Evolutionary conservation across 1,284 basidiomycete species (phyloP), one percentile per base, ranked within the genome.

Genomic region (Mycena citricolor): DNA sequence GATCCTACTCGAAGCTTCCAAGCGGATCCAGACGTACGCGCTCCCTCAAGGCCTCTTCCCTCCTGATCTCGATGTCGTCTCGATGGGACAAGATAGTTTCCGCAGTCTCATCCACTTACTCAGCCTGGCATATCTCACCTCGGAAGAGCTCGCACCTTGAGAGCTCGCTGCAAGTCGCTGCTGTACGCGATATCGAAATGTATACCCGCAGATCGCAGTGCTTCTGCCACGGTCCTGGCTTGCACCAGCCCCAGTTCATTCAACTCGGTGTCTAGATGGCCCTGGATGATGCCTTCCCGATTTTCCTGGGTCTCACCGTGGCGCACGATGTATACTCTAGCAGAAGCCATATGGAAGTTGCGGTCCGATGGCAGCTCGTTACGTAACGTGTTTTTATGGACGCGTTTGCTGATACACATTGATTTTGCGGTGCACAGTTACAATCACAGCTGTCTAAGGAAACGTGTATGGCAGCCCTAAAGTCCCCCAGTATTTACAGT

Each of bases 281-380:
- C 86, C 66, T 89, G 86, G 36, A 86, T 74, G 47, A 84, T 77
- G 20, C 68, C 67, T 8, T 65, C 61, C 41, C 68, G 64, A 60
- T 88, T 89, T 57, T 75, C 78, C 36, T 79, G 71, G 22, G 86
- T 89, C 66, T 89, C 85, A 24, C 85, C 86, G 55, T 89, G 86
- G 33, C 86, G 77, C 32, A 88, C 74, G 47, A 89, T 66, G 59
- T 81, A 86, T 29, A 89, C 57, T 32, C 67, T 67, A 25, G 69
- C 63, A 34, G 61, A 40, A 14, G 57, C 40, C 58, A 48, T 44
- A 13, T 14, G 12, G 3, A 8, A n/a, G n/a, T n/a, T n/a, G n/a
- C n/a, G n/a, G n/a, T n/a, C n/a, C n/a, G n/a, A n/a, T n/a, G n/a
- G n/a, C n/a, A n/a, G n/a, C n/a, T n/a, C n/a, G n/a, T n/a, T n/a